A percentile compares a stretch with the other conserved stretches of the same genome.
Conservation (phyloP, 768 basidiomycete genomes). For the Podaxis pistillaris region DNA sequence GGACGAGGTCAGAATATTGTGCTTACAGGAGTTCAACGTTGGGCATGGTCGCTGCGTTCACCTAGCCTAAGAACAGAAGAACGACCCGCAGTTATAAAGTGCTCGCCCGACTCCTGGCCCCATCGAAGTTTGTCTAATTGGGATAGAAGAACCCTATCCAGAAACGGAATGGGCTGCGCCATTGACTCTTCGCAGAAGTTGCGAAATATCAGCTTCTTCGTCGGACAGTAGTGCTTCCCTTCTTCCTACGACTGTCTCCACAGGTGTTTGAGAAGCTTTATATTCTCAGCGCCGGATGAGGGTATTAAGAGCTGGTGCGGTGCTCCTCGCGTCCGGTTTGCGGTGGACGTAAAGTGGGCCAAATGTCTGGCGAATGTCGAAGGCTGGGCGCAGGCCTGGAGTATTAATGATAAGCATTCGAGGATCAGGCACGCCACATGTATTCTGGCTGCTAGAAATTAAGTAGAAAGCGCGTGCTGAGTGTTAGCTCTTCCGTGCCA, state of each 20-base stretch:
- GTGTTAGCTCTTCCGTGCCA: not conserved
- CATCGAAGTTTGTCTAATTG: not conserved
- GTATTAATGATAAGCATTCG: not conserved
- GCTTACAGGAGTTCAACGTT: constrained; percentile 6
- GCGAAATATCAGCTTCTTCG: not conserved
- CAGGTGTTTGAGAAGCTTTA: not conserved
- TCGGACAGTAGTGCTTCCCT: not conserved
- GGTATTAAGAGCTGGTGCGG: not conserved
- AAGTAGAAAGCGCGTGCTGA: not conserved
- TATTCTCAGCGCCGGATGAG: not conserved
- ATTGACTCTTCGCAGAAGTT: not conserved
- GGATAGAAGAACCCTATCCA: not conserved
- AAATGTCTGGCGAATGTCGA: not conserved
- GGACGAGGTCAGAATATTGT: not conserved
- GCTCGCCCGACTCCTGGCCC: not conserved
- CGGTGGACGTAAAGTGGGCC: not conserved
- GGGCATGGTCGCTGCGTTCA: not conserved
- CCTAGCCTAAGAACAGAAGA: not conserved
- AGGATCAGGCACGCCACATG: not conserved
- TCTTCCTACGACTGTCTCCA: not conserved
- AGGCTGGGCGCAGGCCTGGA: not conserved
- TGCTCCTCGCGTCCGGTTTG: not conserved
- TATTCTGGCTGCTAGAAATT: not conserved
- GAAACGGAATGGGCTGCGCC: not conserved
- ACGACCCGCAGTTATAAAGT: not conserved